Conservation (phyloP, 192 early-diverging fungal genomes). For the Chytriomyces sp. region DNA sequence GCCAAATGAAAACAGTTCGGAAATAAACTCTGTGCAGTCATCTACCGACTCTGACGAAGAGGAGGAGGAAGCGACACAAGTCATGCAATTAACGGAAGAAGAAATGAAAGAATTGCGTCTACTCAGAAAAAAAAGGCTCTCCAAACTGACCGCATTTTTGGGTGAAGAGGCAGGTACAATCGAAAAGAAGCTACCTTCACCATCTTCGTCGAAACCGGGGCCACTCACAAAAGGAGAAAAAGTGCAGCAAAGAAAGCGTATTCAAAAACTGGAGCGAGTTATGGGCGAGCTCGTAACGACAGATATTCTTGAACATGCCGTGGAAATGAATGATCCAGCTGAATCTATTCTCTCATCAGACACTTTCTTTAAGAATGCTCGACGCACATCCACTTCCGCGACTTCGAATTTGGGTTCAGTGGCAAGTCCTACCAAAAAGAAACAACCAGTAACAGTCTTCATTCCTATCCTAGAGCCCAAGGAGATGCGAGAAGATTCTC, state of each 20-base stretch:
- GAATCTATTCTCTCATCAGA: neutral
- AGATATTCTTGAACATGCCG: constrained; percentile 1
- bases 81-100: neutral
- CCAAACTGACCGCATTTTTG: constrained; percentile 11
- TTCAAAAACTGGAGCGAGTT: constrained; percentile 6
- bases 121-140: constrained; percentile 6
- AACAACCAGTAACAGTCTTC: neutral
- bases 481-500: neutral
- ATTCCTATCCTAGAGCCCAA: neutral
- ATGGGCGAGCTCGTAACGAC: constrained; percentile 9
- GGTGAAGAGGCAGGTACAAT: constrained; percentile 13
- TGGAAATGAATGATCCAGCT: neutral
- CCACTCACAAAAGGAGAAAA: neutral
- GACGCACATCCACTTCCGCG: neutral
- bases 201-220: neutral
- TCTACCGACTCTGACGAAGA: neutral
- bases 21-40: neutral
- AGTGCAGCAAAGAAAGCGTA: neutral
- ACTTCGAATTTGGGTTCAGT: no score
- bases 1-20: neutral
- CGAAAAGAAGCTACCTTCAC: neutral
- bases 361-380: no score
- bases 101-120: neutral
- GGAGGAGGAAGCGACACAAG: neutral
- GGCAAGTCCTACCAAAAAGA: neutral